Conservation (phyloP, 2,329 filamentous ascomycete species). For the Triangularia verruculosa region DNA sequence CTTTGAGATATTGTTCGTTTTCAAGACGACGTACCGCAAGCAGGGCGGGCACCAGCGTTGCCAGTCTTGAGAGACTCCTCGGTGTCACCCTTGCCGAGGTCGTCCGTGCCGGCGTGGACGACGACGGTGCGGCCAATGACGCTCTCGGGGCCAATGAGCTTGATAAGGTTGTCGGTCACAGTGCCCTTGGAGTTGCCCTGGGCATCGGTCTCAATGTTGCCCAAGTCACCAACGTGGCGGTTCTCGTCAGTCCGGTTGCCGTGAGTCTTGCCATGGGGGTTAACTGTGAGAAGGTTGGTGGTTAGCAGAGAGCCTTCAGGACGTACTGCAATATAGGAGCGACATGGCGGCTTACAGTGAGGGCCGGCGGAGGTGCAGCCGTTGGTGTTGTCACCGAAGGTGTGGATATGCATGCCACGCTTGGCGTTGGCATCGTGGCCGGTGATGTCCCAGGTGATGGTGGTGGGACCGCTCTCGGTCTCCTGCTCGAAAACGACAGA, state of each 20-base stretch:
- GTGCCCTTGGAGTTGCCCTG: constrained; percentile 87
- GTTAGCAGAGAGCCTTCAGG: constrained; percentile 3
- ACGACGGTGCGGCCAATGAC: constrained; percentile 95
- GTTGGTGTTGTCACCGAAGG: constrained; percentile 99
- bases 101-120: constrained; percentile 91
- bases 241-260: constrained; percentile 77
- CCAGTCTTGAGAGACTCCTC: constrained; percentile 98
- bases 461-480: constrained; percentile 77
- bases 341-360: constrained; percentile 68
- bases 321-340: not conserved
- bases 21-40: constrained; percentile 64
- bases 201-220: constrained; percentile 93
- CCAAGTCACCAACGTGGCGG: constrained; percentile 95
- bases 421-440: constrained; percentile 93
- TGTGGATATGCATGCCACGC: constrained; percentile 98
- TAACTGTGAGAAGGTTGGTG: constrained; percentile 59
- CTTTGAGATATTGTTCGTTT: not conserved
- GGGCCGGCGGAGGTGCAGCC: constrained; percentile 97
- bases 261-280: constrained; percentile 90
- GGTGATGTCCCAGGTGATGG: constrained; percentile 85
- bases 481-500: constrained; percentile 94
- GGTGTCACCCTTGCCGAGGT: constrained; percentile 87
- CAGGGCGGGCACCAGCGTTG: constrained; percentile 88
- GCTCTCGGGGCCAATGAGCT: constrained; percentile 94
- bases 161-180: constrained; percentile 76